Conservation (phyloP, 306 rosid species). For the Comarum palustre region DNA sequence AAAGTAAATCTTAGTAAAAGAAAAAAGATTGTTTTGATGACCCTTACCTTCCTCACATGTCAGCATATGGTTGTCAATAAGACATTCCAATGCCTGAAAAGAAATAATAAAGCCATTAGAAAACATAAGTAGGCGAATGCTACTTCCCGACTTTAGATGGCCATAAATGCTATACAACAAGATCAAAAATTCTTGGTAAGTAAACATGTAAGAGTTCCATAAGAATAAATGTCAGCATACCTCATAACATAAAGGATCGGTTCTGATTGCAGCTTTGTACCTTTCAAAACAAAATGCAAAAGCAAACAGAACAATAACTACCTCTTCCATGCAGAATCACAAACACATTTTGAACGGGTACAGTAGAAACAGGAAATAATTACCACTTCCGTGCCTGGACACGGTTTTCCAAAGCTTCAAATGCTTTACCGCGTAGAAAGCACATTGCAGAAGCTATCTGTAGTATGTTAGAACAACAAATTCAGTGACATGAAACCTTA, state of each 20-base stretch:
- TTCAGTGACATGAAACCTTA: constrained; percentile 11
- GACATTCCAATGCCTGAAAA: constrained; percentile 92
- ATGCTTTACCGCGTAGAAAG: constrained; percentile 86
- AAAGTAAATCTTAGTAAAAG: constrained; percentile 13
- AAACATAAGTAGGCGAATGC: neutral
- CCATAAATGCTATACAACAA: neutral
- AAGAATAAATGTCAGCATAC: constrained; percentile 31
- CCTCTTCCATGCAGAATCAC: constrained; percentile 5
- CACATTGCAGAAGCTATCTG: constrained; percentile 95
- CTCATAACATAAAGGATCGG: constrained; percentile 98
- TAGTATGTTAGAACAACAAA: constrained; percentile 21
- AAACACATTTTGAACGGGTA: neutral
- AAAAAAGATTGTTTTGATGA: constrained; percentile 15
- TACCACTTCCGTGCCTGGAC: constrained; percentile 87
- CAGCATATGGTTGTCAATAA: constrained; percentile 93
- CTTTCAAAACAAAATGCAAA: constrained; percentile 34
- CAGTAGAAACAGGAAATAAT: constrained; percentile 23
- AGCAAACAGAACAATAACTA: constrained; percentile 27
- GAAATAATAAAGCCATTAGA: constrained; percentile 17
- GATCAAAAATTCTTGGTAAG: neutral
- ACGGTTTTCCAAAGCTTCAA: constrained; percentile 89
- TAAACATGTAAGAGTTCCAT: neutral
- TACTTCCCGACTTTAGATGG: neutral
- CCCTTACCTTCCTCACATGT: constrained; percentile 77
- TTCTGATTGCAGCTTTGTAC: constrained; percentile 94